A percentile compares a stretch with the other conserved stretches of the same genome.
phyloP scores from a whole-genome alignment of 2,329 filamentous ascomycete genomes.

The Rachicladosporium sp. region DNA sequence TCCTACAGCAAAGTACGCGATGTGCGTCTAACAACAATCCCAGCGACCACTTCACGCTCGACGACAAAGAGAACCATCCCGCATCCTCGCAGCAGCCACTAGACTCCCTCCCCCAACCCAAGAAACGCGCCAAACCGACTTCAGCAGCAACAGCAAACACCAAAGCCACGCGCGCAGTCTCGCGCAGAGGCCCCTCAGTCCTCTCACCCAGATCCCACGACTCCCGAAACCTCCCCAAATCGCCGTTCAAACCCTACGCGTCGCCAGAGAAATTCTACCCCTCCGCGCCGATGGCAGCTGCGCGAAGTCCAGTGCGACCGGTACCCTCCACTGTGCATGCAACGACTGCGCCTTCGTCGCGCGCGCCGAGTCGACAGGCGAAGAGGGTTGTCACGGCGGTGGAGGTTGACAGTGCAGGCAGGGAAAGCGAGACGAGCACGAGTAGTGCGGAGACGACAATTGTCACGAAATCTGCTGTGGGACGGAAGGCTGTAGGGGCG shows the following conservation, averaged over 20 bases:
- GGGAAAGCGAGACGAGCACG: conserved; percentile 46
- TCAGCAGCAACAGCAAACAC: conserved; percentile 16
- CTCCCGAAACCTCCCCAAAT: conserved; percentile 53
- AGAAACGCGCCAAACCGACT: conserved; percentile 44
- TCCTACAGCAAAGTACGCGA: not conserved
- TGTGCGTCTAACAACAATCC: conserved; percentile 13
- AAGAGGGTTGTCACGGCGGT: conserved; percentile 32
- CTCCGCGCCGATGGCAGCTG: conserved; percentile 36
- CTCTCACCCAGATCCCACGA: conserved; percentile 77
- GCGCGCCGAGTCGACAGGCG: conserved; percentile 48
- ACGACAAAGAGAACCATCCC: conserved; percentile 68
- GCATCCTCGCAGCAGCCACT: conserved; percentile 22
- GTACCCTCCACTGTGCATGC: conserved; percentile 25
- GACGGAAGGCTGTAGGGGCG: conserved; percentile 23
- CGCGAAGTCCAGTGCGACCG: conserved; percentile 38
- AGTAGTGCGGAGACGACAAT: conserved; percentile 51
- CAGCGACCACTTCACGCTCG: conserved; percentile 48
- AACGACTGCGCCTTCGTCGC: conserved; percentile 45
- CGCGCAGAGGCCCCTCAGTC: conserved; percentile 37
- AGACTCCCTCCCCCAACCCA: conserved; percentile 49
- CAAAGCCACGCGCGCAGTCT: conserved; percentile 21
- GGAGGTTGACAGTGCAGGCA: conserved; percentile 15
- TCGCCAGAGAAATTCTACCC: conserved; percentile 46
- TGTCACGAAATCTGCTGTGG: conserved; percentile 31
- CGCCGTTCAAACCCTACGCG: conserved; percentile 30